These are phyloP conservation scores for Dactylellina cionopaga DNA, from an alignment of 2,329 filamentous ascomycete species.

Conservation along the genomic window DNA sequence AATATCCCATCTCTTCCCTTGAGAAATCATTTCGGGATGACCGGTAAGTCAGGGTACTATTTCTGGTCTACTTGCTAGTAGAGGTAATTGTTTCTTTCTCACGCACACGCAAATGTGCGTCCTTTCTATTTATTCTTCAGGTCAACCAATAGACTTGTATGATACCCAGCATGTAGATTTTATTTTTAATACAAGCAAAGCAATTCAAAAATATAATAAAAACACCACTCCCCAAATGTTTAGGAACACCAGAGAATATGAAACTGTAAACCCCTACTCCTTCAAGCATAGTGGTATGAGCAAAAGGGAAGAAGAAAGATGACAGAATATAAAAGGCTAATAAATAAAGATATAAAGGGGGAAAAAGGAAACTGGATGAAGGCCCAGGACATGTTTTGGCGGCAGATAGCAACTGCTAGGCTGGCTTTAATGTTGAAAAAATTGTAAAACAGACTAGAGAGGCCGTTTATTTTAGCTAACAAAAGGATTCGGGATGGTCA, in stretches of 20 bases:
- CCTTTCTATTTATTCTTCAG: neutral
- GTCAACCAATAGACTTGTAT: neutral
- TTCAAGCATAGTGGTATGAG: conserved; percentile 37
- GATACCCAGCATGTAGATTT: conserved; percentile 28
- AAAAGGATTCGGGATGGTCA: neutral
- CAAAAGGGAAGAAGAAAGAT: conserved; percentile 7
- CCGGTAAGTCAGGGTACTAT: neutral
- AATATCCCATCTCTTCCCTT: neutral
- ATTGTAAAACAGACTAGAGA: neutral
- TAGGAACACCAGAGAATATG: too few species aligned
- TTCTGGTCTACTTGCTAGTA: neutral
- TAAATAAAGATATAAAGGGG: neutral
- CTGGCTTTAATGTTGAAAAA: too few species aligned
- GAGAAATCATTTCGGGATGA: neutral
- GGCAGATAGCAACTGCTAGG: neutral
- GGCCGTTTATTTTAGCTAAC: neutral
- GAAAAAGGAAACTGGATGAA: neutral
- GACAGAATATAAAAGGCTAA: too few species aligned
- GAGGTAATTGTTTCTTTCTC: neutral
- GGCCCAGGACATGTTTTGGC: neutral
- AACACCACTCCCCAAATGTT: too few species aligned
- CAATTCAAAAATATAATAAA: neutral
- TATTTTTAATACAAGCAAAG: conserved; percentile 3
- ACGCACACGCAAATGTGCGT: too few species aligned
- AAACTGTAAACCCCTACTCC: conserved; percentile 27